Percentiles rank a stretch among this genome's conserved stretches.
These are phyloP conservation scores for Dalbergia cultrata DNA, from an alignment of 306 rosid genomes.

Conservation along the genomic window DNA sequence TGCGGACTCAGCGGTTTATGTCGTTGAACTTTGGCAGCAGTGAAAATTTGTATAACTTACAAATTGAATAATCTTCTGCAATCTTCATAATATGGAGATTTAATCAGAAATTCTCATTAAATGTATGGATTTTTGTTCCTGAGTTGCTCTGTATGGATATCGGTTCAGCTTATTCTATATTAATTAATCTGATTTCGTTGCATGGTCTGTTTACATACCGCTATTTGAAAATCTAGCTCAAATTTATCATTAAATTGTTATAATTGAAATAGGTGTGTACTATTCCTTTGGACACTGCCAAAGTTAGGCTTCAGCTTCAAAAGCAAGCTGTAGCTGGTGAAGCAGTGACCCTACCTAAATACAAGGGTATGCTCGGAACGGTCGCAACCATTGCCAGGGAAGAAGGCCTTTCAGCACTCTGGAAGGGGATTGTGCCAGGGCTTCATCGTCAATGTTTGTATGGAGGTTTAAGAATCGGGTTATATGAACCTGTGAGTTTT, in stretches of 20 bases:
- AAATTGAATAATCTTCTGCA: not conserved
- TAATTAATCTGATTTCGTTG: constrained; percentile 15
- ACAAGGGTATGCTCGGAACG: constrained; percentile 92
- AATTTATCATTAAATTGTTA: constrained; percentile 23
- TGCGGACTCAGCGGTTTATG: not conserved
- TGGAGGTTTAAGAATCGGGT: constrained; percentile 92
- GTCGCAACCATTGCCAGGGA: constrained; percentile 95
- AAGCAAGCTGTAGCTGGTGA: constrained; percentile 78
- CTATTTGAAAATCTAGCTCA: constrained; percentile 25
- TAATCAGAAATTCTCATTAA: constrained; percentile 8
- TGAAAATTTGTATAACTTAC: not conserved
- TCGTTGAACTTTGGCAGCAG: not conserved
- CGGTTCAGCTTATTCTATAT: constrained; percentile 25
- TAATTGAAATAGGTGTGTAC: constrained; percentile 72
- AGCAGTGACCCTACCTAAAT: constrained; percentile 72
- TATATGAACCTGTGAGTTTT: constrained; percentile 91
- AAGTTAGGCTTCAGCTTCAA: constrained; percentile 98
- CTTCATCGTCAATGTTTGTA: constrained; percentile 90
- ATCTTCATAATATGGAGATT: not conserved
- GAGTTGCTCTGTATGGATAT: constrained; percentile 27
- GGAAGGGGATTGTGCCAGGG: constrained; percentile 98
- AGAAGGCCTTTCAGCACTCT: constrained; percentile 87
- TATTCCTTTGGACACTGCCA: constrained; percentile 97
- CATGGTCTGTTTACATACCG: constrained; percentile 29
- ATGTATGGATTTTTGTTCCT: constrained; percentile 2